Evolutionary conservation across 306 rosid genomes (phyloP), one percentile per base, ranked within the genome.

Genomic region (Pterocarpus santalinus): DNA sequence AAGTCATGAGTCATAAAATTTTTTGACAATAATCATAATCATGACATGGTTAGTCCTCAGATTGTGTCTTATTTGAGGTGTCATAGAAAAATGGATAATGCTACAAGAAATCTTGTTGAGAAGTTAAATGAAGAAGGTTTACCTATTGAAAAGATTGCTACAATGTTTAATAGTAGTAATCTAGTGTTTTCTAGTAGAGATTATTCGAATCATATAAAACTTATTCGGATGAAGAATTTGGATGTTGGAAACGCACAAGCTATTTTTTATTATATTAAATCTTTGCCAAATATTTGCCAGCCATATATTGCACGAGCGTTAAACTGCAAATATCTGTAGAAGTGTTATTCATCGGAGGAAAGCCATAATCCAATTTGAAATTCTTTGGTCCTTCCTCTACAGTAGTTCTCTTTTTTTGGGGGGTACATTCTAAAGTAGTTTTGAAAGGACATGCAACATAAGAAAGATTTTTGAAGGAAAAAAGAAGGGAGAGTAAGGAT

Each of bases 1-100:
- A 32, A 6, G 65, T 9, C 36, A 58, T 58, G 65, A 36, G 4
- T 58, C 11, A 10, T 58, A n/a, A 56, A n/a, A 56, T 56, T 33
- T 56, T 56, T 56, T 56, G 62, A n/a, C 9, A 56, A 56, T 56
- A 58, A 58, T 8, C 65, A 58, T 7, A 58, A 58, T 30, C 65
- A 58, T 58, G 36, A 22, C 14, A 58, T 51, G 65, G 14, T 8
- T 7, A 22, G 35, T 58, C 65, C 36, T 3, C 8, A 58, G 2
- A 28, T 34, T 51, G 16, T 51, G 56, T 51, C 56, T 17, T 56
- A 56, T 17, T 5, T 56, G 10, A 16, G 2, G 63, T 56, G 63
- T 22, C 33, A 56, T 17, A 56, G 30, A 17, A 56, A 56, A 17
- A 56, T 56, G 63, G 8, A 2, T 7, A 16, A 0, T 1, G 33